Evolutionary conservation across 2,329 filamentous ascomycete genomes (phyloP).

Genomic region (Domatiomyces globalis): DNA sequence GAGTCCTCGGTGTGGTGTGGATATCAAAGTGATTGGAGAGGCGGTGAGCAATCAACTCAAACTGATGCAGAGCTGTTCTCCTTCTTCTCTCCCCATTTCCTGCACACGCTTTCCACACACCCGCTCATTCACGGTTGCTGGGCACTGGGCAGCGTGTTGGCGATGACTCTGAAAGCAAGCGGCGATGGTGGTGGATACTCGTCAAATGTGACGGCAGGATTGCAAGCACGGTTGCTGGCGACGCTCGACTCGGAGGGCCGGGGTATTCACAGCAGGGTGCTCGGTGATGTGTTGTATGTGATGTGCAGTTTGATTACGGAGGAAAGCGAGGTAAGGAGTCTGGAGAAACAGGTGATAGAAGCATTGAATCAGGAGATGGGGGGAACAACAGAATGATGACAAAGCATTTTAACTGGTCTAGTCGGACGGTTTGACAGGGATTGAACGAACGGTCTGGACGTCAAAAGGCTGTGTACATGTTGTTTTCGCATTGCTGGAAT

Average conservation of each 20-base stretch:
- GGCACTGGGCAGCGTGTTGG: conserved; percentile 60
- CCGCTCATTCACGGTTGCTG: conserved; percentile 49
- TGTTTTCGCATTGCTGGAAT: too few species aligned
- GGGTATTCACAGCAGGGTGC: conserved; percentile 43
- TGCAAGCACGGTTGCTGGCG: conserved; percentile 37
- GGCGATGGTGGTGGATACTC: conserved; percentile 38
- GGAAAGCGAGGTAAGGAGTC: conserved; percentile 19
- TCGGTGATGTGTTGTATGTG: conserved; percentile 48
- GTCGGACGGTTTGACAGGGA: too few species aligned
- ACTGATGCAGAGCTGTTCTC: conserved; percentile 43
- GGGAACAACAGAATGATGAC: background rate
- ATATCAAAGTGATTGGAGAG: conserved; percentile 36
- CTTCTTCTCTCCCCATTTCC: conserved; percentile 51
- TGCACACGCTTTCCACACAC: conserved; percentile 45
- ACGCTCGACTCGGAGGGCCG: conserved; percentile 25
- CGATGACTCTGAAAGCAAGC: conserved; percentile 43
- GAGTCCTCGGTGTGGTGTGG: conserved; percentile 37
- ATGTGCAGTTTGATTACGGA: conserved; percentile 43
- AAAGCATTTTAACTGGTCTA: too few species aligned
- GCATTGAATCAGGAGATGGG: conserved; percentile 12
- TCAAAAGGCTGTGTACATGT: too few species aligned
- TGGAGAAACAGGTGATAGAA: conserved; percentile 10
- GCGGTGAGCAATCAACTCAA: background rate
- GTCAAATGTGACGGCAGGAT: conserved; percentile 39
- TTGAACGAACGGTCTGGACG: background rate